Evolutionary conservation across 2,329 filamentous ascomycete genomes (phyloP).

Genomic region (Neocatenulostroma microsporum): DNA sequence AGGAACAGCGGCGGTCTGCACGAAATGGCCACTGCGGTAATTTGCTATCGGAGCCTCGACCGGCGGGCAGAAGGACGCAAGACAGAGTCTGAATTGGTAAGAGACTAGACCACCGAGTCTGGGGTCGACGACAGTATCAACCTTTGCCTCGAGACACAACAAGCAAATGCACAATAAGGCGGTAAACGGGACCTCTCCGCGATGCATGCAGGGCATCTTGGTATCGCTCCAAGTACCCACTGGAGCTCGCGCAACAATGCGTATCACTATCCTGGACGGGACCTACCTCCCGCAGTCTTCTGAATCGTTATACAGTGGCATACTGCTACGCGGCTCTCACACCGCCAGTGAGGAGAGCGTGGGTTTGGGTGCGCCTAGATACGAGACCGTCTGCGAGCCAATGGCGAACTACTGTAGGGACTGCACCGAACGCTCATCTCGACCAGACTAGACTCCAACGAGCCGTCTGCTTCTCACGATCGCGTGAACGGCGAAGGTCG

Average conservation of each 20-base stretch:
- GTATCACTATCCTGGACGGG: too few species aligned
- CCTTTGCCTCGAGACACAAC: not conserved
- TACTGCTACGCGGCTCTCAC: not conserved
- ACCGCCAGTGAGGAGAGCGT: not conserved
- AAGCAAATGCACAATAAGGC: not conserved
- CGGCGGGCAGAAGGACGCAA: too few species aligned
- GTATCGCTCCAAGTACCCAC: not conserved
- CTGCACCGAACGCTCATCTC: not conserved
- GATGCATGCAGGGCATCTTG: not conserved
- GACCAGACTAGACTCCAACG: not conserved
- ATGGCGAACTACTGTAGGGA: not conserved
- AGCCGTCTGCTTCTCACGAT: not conserved
- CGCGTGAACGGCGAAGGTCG: too few species aligned
- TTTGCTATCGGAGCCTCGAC: too few species aligned
- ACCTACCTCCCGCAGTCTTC: not conserved
- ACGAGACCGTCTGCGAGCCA: not conserved
- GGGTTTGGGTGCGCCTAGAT: not conserved
- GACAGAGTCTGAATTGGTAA: too few species aligned
- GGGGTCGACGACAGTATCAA: too few species aligned
- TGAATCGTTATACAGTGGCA: too few species aligned
- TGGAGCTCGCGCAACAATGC: too few species aligned
- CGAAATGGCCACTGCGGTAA: too few species aligned
- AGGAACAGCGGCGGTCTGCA: too few species aligned
- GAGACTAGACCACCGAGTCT: too few species aligned
- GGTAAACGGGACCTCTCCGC: conserved; percentile 1